Evolutionary conservation across 768 basidiomycete genomes (phyloP).

Genomic region (Termitomyces sp.): DNA sequence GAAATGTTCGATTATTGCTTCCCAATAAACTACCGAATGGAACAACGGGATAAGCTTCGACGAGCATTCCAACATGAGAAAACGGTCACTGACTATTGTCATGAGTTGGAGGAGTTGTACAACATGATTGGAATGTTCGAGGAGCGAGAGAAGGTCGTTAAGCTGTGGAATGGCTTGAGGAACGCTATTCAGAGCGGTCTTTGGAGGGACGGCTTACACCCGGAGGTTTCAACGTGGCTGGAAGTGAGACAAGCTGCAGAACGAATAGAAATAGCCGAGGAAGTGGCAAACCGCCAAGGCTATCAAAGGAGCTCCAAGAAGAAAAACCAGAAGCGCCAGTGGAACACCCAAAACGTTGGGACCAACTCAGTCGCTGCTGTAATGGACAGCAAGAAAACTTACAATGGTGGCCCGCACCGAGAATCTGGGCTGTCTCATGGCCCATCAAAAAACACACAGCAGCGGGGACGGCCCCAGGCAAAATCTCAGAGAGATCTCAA

Average conservation of each 20-base stretch:
- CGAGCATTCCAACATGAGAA: conserved; percentile 17
- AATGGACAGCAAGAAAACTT: no score
- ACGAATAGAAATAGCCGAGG: not conserved
- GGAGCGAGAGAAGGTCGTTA: conserved; percentile 9
- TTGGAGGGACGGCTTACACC: no score
- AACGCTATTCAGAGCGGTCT: conserved; percentile 1
- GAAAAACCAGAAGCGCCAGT: not conserved
- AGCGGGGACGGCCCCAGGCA: not conserved
- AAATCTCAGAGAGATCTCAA: not conserved
- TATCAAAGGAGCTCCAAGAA: not conserved
- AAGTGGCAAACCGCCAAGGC: not conserved
- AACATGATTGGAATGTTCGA: conserved; percentile 22
- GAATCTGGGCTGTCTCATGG: no score
- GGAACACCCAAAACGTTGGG: no score
- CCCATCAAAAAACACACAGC: not conserved
- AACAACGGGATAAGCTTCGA: conserved; percentile 21
- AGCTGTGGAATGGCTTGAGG: no score
- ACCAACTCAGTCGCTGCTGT: no score
- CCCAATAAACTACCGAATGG: conserved; percentile 20
- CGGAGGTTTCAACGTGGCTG: conserved; percentile 6
- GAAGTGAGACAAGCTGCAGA: not conserved
- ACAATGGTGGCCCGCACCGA: no score
- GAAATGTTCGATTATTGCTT: no score
- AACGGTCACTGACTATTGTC: conserved; percentile 20
- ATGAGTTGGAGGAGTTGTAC: conserved; percentile 24